Base-by-base conservation (phyloP, 805 yeast species). In the Hanseniaspora thailandica region DNA sequence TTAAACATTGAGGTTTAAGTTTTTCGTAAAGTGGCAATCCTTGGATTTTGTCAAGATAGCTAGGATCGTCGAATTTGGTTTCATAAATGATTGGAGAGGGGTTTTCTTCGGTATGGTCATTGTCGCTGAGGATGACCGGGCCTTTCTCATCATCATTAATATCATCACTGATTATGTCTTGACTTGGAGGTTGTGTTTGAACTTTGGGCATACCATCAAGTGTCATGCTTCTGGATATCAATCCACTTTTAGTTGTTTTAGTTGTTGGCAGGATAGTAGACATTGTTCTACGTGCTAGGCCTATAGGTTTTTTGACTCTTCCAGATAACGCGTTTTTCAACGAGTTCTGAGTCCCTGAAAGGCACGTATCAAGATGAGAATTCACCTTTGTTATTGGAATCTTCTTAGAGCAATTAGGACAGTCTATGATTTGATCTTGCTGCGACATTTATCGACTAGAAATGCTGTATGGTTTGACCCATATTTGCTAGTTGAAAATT, bases 1-100 rank as follows among this genome's bases (percentile, higher is more conserved):
- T 72, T 26, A 93, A 66, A 0, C 71, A 66, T 10, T 67, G 68
- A 0, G 99, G 99, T n/a, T 97, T 72, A n/a, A 87, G 72, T 48
- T 80, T 72, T 62, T 87, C 96, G 2, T 94, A 83, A 20, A 89
- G 67, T 1, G 96, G 76, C 38, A 65, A 52, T 54, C 61, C 66
- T 10, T 59, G 58, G 6, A 62, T 62, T 47, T 64, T 66, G 46
- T 61, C 63, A 28, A 66, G 52, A 45, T 55, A 41, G 60, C 63
- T 33, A 53, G 59, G 25, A 44, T 55, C 39, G 48, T 59, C 49
- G 47, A 52, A 19, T 38, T 47, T 23, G 28, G 44, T 36, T 45
- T 45, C 28, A 57, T 50, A 48, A 52, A 33, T n/a, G 26, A 3
- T 7, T 20, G 36, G 15, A 25, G 47, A 30, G 33, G 50, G 22